Percentiles rank a stretch among this genome's conserved stretches.
Evolutionary conservation across 2,329 filamentous ascomycete species (phyloP).

Genomic region (Aspergillus viridinutans): DNA sequence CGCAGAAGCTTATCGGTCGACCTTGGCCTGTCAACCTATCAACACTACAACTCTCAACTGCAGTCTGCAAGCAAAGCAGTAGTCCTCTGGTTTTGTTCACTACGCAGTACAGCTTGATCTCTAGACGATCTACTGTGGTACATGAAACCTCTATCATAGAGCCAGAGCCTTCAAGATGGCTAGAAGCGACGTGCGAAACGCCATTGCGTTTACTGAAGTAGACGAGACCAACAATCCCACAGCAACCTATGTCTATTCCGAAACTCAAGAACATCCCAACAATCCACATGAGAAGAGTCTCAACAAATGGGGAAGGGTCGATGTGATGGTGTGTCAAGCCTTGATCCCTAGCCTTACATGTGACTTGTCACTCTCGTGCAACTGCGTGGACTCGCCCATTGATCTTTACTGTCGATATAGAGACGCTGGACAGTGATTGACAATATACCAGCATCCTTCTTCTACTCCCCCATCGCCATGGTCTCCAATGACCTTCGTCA

Average conservation of each 20-base stretch:
- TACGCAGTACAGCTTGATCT: neutral
- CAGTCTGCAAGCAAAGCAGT: neutral
- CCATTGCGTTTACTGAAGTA: slow-evolving; percentile 31
- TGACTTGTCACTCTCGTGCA: neutral
- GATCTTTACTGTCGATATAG: neutral
- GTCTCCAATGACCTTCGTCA: slow-evolving; percentile 24
- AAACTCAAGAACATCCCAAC: slow-evolving; percentile 9
- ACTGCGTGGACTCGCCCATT: neutral
- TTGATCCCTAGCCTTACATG: neutral
- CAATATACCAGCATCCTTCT: slow-evolving; percentile 10
- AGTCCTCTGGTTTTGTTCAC: neutral
- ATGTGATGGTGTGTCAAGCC: slow-evolving; percentile 36
- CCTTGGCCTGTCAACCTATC: neutral
- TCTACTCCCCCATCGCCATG: slow-evolving; percentile 16
- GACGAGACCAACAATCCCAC: slow-evolving; percentile 50
- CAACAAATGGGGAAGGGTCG: slow-evolving; percentile 37
- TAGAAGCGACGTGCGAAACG: slow-evolving; percentile 2
- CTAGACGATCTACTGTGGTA: neutral
- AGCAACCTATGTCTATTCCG: slow-evolving; percentile 48
- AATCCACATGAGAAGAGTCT: slow-evolving; percentile 1
- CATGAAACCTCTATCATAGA: neutral
- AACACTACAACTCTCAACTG: neutral
- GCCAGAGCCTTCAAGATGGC: slow-evolving; percentile 10
- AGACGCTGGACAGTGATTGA: neutral
- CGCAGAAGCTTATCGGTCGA: neutral